A percentile compares a stretch with the other conserved stretches of the same genome.
Conservation (phyloP, 2,329 filamentous ascomycete species). For the Coniochaeta ligniaria region DNA sequence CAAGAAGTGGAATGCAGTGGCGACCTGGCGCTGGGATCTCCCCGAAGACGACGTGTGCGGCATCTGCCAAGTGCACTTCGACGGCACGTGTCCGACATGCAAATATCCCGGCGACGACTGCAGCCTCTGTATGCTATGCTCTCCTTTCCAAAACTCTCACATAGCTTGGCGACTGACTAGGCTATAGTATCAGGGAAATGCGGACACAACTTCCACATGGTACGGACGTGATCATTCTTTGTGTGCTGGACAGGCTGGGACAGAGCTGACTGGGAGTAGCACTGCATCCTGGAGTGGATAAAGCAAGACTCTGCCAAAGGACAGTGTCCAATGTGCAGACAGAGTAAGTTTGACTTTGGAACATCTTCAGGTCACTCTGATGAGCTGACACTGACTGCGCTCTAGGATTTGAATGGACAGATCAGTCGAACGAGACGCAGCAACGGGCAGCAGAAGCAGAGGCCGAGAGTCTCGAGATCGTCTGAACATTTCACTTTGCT, state of each 20-base stretch:
- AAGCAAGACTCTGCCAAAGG: conserved; percentile 90
- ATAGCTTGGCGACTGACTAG: conserved; percentile 4
- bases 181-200: conserved; percentile 83
- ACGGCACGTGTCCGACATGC: conserved; percentile 95
- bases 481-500: background rate
- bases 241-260: background rate
- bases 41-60: conserved; percentile 96
- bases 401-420: conserved; percentile 25
- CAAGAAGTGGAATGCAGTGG: conserved; percentile 87
- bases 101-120: conserved; percentile 97
- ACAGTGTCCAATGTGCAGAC: conserved; percentile 95
- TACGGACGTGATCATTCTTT: conserved; percentile 24
- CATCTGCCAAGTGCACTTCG: conserved; percentile 96
- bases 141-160: background rate
- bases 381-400: background rate
- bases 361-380: background rate
- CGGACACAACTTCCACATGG: conserved; percentile 97
- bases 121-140: conserved; percentile 63
- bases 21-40: conserved; percentile 96
- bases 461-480: background rate
- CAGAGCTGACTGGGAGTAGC: conserved; percentile 40
- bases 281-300: conserved; percentile 95
- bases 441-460: background rate
- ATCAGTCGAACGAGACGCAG: conserved; percentile 7
- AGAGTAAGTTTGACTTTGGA: conserved; percentile 52